Evolutionary conservation across 768 basidiomycete species (phyloP).

Genomic region (Pholiota conissans): DNA sequence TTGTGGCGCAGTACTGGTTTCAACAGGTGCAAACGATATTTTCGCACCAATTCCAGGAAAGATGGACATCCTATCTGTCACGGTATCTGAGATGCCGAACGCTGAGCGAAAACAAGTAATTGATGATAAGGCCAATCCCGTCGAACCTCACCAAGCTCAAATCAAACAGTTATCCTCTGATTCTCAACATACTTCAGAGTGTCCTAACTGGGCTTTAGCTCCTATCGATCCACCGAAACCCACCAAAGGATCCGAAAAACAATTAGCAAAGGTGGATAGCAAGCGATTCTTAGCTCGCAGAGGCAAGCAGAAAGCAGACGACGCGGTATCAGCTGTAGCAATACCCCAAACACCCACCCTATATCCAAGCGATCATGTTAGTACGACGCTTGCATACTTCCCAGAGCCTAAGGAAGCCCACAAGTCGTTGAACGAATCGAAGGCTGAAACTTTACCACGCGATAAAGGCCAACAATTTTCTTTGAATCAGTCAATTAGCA

Average conservation of each 20-base stretch:
- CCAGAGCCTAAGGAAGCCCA: too few relatives aligned
- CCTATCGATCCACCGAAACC: slow-evolving; percentile 17
- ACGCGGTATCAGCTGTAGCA: neutral
- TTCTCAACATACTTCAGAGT: slow-evolving; percentile 25
- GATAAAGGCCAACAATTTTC: neutral
- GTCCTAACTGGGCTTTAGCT: slow-evolving; percentile 36
- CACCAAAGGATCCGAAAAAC: neutral
- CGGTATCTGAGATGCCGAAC: neutral
- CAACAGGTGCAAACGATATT: too few relatives aligned
- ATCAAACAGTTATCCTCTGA: neutral
- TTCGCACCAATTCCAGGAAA: too few relatives aligned
- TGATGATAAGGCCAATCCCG: neutral
- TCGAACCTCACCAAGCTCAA: neutral
- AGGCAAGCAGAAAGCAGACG: slow-evolving; percentile 5
- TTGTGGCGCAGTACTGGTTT: too few relatives aligned
- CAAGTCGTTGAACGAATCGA: neutral
- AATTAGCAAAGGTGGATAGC: slow-evolving; percentile 3
- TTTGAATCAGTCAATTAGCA: too few relatives aligned
- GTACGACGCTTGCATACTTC: too few relatives aligned
- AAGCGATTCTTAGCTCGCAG: neutral
- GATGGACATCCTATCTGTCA: neutral
- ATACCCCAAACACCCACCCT: neutral
- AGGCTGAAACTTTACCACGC: neutral
- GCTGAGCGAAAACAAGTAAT: neutral
- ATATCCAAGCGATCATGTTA: neutral